phyloP scores from a whole-genome alignment of 805 yeast genomes.

The Cyberlindnera americana region DNA sequence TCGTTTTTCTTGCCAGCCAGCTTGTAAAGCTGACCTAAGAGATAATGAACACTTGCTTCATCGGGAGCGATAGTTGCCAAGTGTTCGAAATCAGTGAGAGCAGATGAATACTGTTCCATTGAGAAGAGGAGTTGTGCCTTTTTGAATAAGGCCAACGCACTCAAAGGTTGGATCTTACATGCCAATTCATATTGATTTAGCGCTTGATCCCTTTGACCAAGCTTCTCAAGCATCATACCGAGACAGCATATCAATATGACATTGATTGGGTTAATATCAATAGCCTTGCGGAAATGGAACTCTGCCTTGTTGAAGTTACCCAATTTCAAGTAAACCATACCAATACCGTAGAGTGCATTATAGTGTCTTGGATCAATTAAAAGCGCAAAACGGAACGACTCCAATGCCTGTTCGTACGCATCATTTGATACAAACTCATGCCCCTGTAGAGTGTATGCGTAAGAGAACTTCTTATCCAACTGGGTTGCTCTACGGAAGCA shows the following conservation, averaged over 20 bases:
- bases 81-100: slow-evolving; percentile 70
- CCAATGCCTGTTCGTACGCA: slow-evolving; percentile 84
- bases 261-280: slow-evolving; percentile 85
- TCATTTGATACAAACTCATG: slow-evolving; percentile 88
- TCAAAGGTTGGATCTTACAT: slow-evolving; percentile 74
- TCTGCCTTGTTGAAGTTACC: slow-evolving; percentile 86
- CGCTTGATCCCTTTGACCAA: slow-evolving; percentile 67
- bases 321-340: slow-evolving; percentile 84
- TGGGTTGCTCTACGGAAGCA: slow-evolving; percentile 79
- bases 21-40: slow-evolving; percentile 83
- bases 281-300: slow-evolving; percentile 81
- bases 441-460: slow-evolving; percentile 90
- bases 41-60: slow-evolving; percentile 89
- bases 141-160: slow-evolving; percentile 83
- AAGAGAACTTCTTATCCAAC: slow-evolving; percentile 66
- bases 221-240: slow-evolving; percentile 86
- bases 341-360: slow-evolving; percentile 94
- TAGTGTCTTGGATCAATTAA: slow-evolving; percentile 78
- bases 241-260: slow-evolving; percentile 87
- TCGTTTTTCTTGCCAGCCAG: slow-evolving; percentile 66
- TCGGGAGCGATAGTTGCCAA: slow-evolving; percentile 82
- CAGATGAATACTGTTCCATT: slow-evolving; percentile 66
- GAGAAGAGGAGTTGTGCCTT: slow-evolving; percentile 78
- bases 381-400: slow-evolving; percentile 76
- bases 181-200: slow-evolving; percentile 81